A percentile compares a stretch with the other conserved stretches of the same genome.
Evolutionary conservation across 2,329 filamentous ascomycete genomes (phyloP).

Genomic region (Knoxdaviesia capensis): DNA sequence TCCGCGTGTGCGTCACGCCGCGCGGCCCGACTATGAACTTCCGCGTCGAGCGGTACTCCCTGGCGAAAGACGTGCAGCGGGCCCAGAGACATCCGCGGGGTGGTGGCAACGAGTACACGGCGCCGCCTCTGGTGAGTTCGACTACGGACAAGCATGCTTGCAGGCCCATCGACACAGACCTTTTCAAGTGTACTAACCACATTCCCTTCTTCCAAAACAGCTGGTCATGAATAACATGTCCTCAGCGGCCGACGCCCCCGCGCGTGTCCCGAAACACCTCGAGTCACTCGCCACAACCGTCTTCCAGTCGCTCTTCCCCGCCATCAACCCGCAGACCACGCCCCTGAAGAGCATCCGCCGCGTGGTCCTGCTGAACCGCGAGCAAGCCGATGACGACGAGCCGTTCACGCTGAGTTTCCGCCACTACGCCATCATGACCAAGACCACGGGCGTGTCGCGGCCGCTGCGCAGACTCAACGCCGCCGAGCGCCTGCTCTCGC

Average conservation of each 20-base stretch:
- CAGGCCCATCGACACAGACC: neutral
- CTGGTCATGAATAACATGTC: conserved; percentile 98
- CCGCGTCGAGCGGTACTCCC: conserved; percentile 80
- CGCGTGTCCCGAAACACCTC: conserved; percentile 76
- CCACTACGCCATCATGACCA: conserved; percentile 90
- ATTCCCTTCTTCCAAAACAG: conserved; percentile 13
- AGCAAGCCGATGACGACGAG: conserved; percentile 37
- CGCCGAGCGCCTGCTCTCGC: conserved; percentile 55
- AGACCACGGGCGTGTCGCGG: conserved; percentile 65
- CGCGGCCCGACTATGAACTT: conserved; percentile 88
- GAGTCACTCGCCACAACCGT: conserved; percentile 83
- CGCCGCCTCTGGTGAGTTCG: conserved; percentile 50
- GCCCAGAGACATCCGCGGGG: conserved; percentile 67
- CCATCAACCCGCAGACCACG: conserved; percentile 80
- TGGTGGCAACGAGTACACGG: conserved; percentile 68
- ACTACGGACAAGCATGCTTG: too few species aligned
- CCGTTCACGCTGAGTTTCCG: conserved; percentile 71
- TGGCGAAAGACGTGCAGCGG: conserved; percentile 76
- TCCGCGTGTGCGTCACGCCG: conserved; percentile 72
- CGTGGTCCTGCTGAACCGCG: conserved; percentile 77
- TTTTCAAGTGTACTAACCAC: neutral
- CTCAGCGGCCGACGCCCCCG: conserved; percentile 34
- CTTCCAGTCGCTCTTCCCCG: conserved; percentile 90
- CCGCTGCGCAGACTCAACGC: conserved; percentile 67
- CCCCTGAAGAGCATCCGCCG: conserved; percentile 83